Evolutionary conservation across 768 basidiomycete genomes (phyloP), one percentile per base, ranked within the genome.

Genomic region (Rickenella mellea): DNA sequence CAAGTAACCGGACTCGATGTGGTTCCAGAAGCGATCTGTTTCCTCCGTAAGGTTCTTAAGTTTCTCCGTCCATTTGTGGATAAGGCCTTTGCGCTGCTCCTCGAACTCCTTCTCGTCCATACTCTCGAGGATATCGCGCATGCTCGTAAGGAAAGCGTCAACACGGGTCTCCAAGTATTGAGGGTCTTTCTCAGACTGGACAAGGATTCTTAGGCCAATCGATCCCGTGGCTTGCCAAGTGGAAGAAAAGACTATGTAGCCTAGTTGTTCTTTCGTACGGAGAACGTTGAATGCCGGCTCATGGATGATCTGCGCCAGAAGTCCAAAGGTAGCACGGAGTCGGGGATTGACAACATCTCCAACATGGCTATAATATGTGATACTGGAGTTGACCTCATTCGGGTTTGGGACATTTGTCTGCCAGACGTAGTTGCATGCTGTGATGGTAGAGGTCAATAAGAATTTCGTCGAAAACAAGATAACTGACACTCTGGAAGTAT

Each of bases 181-280:
- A 7, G 92, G 78, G 8, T 69, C 66, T 42, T 80, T 80, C 63
- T 97, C 92, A 55, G 85, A 88, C 64, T 99, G 96, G 24, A 98
- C 73, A 6, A 91, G 66, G 41, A 98, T 74, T 31, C 87, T 77
- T 47, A 92, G 62, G 6, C 92, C 91, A 47, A 76, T 71, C 47
- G 83, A 75, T 33, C 75, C 79, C 2, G 74, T 67, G n/a, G 85
- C 83, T 8, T 66, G 56, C 74, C 74, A 78, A 24, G 63, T 55
- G 1, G 68, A 66, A 48, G 76, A 80, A 7, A 69, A 74, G 27
- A 96, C 93, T 31, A 96, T 71, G 58, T 99, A 99, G 5, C 96
- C 96, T 1, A 99, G 71, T 60, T 99, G 96, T 56, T 98, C 90
- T 56, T 89, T 81, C 3, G 93, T 97, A 22, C 96, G 81, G 24